Evolutionary conservation across 768 basidiomycete species (phyloP).

Genomic region (Auricularia sp.): DNA sequence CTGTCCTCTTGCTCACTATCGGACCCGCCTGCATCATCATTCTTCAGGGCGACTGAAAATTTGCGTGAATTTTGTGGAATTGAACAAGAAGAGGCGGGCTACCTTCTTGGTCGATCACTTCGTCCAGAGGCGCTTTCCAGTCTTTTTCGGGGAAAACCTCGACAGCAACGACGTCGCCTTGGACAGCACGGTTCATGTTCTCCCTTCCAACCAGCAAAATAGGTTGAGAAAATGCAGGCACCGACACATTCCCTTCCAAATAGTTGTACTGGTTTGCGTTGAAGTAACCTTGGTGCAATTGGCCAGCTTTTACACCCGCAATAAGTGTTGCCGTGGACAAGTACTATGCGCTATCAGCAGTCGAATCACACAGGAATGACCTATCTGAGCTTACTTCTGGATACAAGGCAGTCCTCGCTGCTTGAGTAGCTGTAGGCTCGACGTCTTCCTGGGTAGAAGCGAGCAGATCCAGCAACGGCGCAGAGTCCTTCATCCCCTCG

Average conservation of each 20-base stretch:
- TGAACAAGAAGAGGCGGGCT: conserved; percentile 13
- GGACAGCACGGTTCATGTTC: conserved; percentile 91
- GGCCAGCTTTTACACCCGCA: conserved; percentile 77
- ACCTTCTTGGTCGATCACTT: conserved; percentile 93
- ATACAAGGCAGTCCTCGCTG: conserved; percentile 54
- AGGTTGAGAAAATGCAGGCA: conserved; percentile 62
- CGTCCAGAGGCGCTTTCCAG: conserved; percentile 87
- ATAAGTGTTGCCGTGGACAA: conserved; percentile 57
- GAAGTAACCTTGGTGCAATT: conserved; percentile 87
- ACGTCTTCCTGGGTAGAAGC: conserved; percentile 56
- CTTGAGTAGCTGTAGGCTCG: conserved; percentile 46
- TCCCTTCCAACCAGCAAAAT: conserved; percentile 80
- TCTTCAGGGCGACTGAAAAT: conserved; percentile 60
- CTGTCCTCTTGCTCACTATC: conserved; percentile 27
- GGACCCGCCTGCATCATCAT: conserved; percentile 78
- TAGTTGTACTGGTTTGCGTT: conserved; percentile 95
- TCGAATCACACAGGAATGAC: too few species aligned
- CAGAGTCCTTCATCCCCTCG: conserved; percentile 54
- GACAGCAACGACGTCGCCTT: conserved; percentile 88
- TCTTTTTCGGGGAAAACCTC: conserved; percentile 78
- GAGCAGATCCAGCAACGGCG: conserved; percentile 70
- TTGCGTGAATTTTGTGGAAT: neutral
- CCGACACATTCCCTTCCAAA: conserved; percentile 80
- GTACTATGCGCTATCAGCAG: conserved; percentile 44
- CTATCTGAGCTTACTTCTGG: conserved; percentile 54